Evolutionary conservation across 805 yeast genomes (phyloP).

Genomic region (Pichia pseudocactophila): DNA sequence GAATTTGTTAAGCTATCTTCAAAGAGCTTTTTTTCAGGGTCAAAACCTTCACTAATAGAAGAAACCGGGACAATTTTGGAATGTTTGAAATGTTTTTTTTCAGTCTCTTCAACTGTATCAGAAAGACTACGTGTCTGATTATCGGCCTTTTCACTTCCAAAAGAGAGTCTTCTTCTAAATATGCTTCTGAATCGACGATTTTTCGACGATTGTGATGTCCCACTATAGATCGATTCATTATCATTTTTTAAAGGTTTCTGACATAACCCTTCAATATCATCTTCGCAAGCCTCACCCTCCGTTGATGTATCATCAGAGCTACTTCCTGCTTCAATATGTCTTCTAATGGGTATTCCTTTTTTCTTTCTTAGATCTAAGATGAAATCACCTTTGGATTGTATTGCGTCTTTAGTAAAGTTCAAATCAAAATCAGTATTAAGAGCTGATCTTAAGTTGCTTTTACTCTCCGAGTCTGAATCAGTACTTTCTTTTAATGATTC

Average conservation of each 20-base stretch:
- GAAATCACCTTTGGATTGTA: constrained; percentile 2
- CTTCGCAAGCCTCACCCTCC: constrained; percentile 8
- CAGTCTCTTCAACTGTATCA: neutral
- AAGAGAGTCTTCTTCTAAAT: neutral
- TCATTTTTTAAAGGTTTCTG: constrained; percentile 1
- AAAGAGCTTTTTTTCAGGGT: no score
- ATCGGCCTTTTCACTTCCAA: neutral
- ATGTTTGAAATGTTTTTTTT: no score
- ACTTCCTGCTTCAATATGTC: constrained; percentile 15
- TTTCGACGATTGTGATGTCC: neutral
- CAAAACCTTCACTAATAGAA: no score
- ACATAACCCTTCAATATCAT: neutral
- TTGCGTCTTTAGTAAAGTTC: constrained; percentile 21
- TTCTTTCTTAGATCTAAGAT: constrained; percentile 5
- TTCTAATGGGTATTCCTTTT: constrained; percentile 1
- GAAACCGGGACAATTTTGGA: no score
- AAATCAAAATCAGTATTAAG: constrained; percentile 27
- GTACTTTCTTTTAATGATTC: neutral
- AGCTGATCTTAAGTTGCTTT: constrained; percentile 11
- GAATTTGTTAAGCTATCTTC: no score
- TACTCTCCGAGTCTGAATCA: neutral
- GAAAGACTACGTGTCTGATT: no score
- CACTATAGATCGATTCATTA: neutral
- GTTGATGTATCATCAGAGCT: constrained; percentile 22
- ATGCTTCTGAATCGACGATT: neutral